These are phyloP conservation scores for Lodderomyces pseudojiufengensis DNA, from an alignment of 1,139 yeast genomes.

Conservation along the genomic window DNA sequence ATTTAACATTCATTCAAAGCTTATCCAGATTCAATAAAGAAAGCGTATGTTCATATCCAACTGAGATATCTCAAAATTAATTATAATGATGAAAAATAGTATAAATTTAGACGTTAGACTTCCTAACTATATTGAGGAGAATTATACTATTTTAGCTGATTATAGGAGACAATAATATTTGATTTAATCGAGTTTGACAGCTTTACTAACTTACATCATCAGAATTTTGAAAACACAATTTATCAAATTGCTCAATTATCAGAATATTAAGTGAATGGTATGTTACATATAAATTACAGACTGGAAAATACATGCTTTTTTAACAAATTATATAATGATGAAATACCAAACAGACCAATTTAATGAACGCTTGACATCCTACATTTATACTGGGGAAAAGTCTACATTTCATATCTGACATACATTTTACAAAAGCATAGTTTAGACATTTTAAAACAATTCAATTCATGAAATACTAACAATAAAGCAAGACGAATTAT, in stretches of 20 bases:
- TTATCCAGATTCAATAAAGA: no score
- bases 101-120: conserved; percentile 30
- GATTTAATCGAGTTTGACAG: not conserved
- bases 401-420: conserved; percentile 10
- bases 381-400: conserved; percentile 12
- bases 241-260: not conserved
- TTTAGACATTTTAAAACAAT: no score
- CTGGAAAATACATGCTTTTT: no score
- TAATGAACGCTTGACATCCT: conserved; percentile 14
- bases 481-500: no score
- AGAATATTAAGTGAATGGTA: no score
- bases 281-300: no score
- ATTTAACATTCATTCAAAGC: no score
- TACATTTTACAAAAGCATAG: not conserved
- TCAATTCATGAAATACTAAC: no score
- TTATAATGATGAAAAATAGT: conserved; percentile 26
- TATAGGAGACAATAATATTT: no score
- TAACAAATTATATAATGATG: conserved; percentile 7
- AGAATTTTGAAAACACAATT: not conserved
- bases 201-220: conserved; percentile 1
- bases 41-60: no score
- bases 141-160: no score
- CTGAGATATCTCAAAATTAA: no score
- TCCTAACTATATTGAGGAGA: conserved; percentile 26
- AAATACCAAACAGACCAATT: conserved; percentile 12